Percentiles rank a stretch among this genome's conserved stretches.
phyloP scores from a whole-genome alignment of 352 stramenopile genomes.

The Phytophthora chlamydospora region DNA sequence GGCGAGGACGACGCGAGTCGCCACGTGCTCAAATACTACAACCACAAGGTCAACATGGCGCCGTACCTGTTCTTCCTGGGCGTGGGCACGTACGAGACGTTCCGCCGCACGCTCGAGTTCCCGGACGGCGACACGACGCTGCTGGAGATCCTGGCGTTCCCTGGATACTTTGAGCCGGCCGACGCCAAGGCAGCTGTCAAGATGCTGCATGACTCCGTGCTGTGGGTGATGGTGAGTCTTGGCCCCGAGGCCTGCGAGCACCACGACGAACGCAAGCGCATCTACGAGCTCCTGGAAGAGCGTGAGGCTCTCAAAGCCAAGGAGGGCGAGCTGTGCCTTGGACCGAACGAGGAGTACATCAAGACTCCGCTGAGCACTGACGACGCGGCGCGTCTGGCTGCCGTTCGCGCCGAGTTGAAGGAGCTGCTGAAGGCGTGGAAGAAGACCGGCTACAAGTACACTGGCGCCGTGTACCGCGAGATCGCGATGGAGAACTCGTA shows the following conservation, averaged over 20 bases:
- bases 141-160: conserved; percentile 76
- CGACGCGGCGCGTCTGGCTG: conserved; percentile 51
- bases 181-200: conserved; percentile 74
- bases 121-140: conserved; percentile 75
- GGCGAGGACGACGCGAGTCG: conserved; percentile 55
- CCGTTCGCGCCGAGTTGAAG: conserved; percentile 65
- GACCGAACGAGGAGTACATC: conserved; percentile 56
- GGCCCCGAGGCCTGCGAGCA: conserved; percentile 73
- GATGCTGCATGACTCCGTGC: conserved; percentile 79
- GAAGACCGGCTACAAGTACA: conserved; percentile 88
- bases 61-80: conserved; percentile 84
- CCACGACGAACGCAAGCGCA: conserved; percentile 71
- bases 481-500: conserved; percentile 88
- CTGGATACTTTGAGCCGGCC: conserved; percentile 65
- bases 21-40: conserved; percentile 81
- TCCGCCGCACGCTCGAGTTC: conserved; percentile 73
- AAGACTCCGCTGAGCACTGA: conserved; percentile 50
- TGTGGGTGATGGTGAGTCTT: conserved; percentile 77
- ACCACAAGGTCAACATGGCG: conserved; percentile 87
- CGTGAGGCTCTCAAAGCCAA: conserved; percentile 74
- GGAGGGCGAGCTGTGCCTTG: conserved; percentile 58
- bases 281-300: conserved; percentile 71
- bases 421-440: conserved; percentile 68
- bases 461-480: conserved; percentile 77
- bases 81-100: conserved; percentile 81